Base-by-base conservation (phyloP, 2,329 filamentous ascomycete species). In the Pleoardoris graminearum region DNA sequence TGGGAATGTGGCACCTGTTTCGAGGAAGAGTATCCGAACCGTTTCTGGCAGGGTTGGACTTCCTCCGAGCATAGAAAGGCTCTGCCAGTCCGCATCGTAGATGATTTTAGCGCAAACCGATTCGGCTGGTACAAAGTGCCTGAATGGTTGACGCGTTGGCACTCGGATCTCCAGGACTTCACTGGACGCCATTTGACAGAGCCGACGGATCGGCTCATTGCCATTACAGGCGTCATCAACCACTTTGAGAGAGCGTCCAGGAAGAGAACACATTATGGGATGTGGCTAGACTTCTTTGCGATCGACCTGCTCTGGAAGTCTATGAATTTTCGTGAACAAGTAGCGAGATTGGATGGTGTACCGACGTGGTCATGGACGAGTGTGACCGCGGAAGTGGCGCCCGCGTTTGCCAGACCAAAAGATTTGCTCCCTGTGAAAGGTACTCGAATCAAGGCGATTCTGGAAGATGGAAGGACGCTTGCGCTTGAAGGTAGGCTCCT, bases 341-440 rank as follows among this genome's bases (percentile, higher is more conserved):
- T 10, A 22, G n/a, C 17, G 11, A 45, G 42, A 17, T 21, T 45
- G n/a, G 19, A 22, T 14, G 42, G 30, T 4, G 2, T 25, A 12
- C 42, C 42, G 4, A 33, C 42, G 16, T 45, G 42, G 42, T 33
- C 42, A 3, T 45, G 42, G 42, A 21, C 42, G 4, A 45, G 42
- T 16, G 16, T 39, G 19, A 39, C 36, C 4, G 36, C 36, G 12
- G 3, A 7, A 25, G 19, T 39, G 8, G n/a, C 3, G 16, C 33
- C 33, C n/a, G 33, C 33, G n/a, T 36, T 17, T 8, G 33, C 14
- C 4, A 4, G 4, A 16, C 8, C 8, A 8, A 16, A 16, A 36
- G 5, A 16, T 3, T 36, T 36, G 14, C 33, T 36, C 2, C 33
- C 4, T 8, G 14, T 36, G 5, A 17, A 8, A 4, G 4, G 16